Percentiles rank a stretch among this genome's conserved stretches.
phyloP scores from a whole-genome alignment of 2,329 filamentous ascomycete species.

The Tympanopsis confertula region DNA sequence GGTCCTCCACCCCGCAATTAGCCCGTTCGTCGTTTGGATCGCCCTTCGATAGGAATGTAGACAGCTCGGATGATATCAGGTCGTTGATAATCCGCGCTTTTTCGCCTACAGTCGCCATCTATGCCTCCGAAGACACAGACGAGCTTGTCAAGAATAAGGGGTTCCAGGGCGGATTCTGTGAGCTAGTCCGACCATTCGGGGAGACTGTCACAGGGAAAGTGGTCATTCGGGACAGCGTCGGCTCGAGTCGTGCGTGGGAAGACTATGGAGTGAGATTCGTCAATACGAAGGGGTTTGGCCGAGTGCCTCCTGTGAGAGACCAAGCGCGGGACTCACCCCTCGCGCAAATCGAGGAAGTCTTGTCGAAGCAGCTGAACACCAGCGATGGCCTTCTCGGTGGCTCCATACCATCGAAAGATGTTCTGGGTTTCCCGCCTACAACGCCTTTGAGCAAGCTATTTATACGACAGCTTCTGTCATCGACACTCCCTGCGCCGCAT shows the following conservation, averaged over 20 bases:
- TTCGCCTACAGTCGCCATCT: background rate
- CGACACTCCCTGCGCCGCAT: conserved; percentile 43
- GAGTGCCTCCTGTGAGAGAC: background rate
- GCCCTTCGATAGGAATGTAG: background rate
- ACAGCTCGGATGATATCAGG: background rate
- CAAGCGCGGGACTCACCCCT: background rate
- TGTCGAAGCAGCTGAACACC: background rate
- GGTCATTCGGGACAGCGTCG: background rate
- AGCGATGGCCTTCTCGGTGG: background rate
- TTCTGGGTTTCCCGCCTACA: background rate
- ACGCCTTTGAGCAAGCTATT: conserved; percentile 44
- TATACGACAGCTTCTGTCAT: conserved; percentile 46
- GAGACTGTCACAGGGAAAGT: background rate
- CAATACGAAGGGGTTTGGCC: background rate
- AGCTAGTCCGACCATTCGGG: background rate
- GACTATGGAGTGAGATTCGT: background rate
- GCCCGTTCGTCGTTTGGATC: background rate
- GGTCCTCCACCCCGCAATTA: background rate
- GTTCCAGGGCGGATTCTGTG: background rate
- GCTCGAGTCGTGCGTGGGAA: background rate
- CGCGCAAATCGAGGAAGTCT: background rate
- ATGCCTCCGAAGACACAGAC: background rate
- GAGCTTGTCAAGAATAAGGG: background rate
- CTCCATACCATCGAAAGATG: background rate
- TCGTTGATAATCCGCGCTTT: background rate